Conservation (phyloP, 768 basidiomycete genomes). For the Tephrocybe rancida region DNA sequence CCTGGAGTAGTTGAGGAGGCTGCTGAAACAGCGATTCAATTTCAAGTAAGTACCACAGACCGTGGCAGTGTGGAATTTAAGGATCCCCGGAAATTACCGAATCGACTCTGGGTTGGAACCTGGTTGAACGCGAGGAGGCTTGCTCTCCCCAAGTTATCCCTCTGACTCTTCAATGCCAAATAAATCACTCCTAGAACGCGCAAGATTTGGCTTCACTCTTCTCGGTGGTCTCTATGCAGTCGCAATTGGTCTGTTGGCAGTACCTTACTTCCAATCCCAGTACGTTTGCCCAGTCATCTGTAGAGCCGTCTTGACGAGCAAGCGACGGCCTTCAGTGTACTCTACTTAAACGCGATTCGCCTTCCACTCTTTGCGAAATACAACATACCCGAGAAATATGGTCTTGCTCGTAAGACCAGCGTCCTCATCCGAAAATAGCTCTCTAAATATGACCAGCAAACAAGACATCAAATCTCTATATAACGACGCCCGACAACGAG, state of each 20-base stretch:
- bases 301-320: not conserved
- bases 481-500: conserved; percentile 77
- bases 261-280: conserved; percentile 74
- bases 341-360: conserved; percentile 68
- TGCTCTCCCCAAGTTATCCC: too few relatives aligned
- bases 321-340: conserved; percentile 26
- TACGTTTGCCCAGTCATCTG: conserved; percentile 34
- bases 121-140: too few relatives aligned
- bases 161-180: conserved; percentile 6
- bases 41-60: too few relatives aligned
- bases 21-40: too few relatives aligned
- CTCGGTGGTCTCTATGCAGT: conserved; percentile 56
- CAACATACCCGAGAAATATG: conserved; percentile 73
- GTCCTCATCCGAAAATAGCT: not conserved
- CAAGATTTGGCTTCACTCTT: conserved; percentile 36
- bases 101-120: too few relatives aligned
- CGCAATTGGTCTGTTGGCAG: conserved; percentile 52
- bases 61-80: too few relatives aligned
- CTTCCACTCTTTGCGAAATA: conserved; percentile 67
- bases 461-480: conserved; percentile 72
- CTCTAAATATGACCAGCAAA: conserved; percentile 51
- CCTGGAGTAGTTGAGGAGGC: too few relatives aligned
- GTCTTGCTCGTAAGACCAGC: conserved; percentile 67
- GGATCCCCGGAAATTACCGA: too few relatives aligned
- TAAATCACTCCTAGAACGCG: conserved; percentile 13